A percentile compares a stretch with the other conserved stretches of the same genome.
phyloP scores from a whole-genome alignment of 257 asterid species.

The Ajuga chamaepitys region DNA sequence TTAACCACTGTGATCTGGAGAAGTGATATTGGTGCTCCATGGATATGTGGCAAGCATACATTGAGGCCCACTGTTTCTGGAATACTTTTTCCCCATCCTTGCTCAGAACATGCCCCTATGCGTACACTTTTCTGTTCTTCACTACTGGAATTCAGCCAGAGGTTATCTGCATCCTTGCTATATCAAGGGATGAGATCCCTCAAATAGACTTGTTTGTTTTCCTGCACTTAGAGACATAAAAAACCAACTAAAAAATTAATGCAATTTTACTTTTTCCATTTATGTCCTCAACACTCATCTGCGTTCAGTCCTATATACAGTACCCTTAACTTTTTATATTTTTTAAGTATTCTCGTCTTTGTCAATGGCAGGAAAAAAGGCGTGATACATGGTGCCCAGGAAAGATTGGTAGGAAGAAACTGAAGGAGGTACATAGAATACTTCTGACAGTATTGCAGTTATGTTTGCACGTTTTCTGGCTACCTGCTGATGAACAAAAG shows the following conservation, averaged over 20 bases:
- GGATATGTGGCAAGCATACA: neutral
- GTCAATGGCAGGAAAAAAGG: constrained; percentile 58
- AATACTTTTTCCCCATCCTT: neutral
- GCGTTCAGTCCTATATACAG: neutral
- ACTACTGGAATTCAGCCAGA: constrained; percentile 2
- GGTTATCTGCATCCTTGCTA: neutral
- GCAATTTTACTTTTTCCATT: neutral
- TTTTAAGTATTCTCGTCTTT: constrained; percentile 9
- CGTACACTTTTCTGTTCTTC: too few species aligned
- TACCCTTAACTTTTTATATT: constrained; percentile 4
- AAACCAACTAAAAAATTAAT: neutral
- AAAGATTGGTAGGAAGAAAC: constrained; percentile 41
- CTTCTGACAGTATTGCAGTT: neutral
- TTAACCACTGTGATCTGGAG: constrained; percentile 2
- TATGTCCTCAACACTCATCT: neutral
- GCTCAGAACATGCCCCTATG: neutral
- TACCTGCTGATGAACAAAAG: constrained; percentile 1
- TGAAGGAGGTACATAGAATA: constrained; percentile 49
- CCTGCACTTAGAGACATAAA: neutral
- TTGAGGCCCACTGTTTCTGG: neutral
- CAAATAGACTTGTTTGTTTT: too few species aligned
- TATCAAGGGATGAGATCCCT: too few species aligned
- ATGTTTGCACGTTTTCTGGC: neutral
- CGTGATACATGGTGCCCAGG: constrained; percentile 99
- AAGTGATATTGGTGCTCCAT: neutral